Conservation (phyloP, 495 filamentous ascomycete genomes). For the Xylona heveae region DNA sequence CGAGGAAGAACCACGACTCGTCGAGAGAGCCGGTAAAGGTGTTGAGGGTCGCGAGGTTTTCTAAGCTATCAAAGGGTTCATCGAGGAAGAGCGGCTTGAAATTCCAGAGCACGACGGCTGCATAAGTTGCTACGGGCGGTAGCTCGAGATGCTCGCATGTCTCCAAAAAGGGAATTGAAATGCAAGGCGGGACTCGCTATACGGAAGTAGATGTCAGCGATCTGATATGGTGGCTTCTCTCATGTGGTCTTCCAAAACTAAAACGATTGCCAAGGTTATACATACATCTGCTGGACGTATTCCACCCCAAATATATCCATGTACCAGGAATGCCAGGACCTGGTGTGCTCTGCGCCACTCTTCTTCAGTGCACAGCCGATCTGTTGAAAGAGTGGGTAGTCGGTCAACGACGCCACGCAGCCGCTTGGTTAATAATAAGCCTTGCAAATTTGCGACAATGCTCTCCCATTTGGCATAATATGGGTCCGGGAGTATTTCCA, state of each 20-base stretch:
- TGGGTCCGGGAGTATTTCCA: conserved; percentile 56
- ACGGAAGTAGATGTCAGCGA: conserved; percentile 6
- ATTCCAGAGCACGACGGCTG: conserved; percentile 85
- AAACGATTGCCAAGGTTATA: conserved; percentile 1
- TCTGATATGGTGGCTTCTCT: not conserved
- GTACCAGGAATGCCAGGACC: conserved; percentile 68
- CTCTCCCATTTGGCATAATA: conserved; percentile 93
- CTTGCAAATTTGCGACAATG: conserved; percentile 65
- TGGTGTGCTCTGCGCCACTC: conserved; percentile 90
- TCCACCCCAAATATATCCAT: conserved; percentile 91
- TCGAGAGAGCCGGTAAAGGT: conserved; percentile 93
- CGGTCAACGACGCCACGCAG: conserved; percentile 53
- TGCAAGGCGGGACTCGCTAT: conserved; percentile 62
- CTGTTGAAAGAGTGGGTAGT: conserved; percentile 64
- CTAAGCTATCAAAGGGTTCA: conserved; percentile 57
- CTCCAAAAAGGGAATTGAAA: conserved; percentile 63
- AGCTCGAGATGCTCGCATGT: conserved; percentile 68
- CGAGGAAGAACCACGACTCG: conserved; percentile 93
- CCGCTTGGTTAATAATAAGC: conserved; percentile 61
- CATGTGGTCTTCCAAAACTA: not conserved
- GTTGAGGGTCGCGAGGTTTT: conserved; percentile 64
- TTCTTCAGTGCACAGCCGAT: conserved; percentile 52
- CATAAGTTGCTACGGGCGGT: conserved; percentile 87
- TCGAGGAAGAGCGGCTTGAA: conserved; percentile 71
- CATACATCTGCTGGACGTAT: conserved; percentile 54